Evolutionary conservation across 2,329 filamentous ascomycete genomes (phyloP), one percentile per base, ranked within the genome.

Genomic region (Lecanicillium sp.): DNA sequence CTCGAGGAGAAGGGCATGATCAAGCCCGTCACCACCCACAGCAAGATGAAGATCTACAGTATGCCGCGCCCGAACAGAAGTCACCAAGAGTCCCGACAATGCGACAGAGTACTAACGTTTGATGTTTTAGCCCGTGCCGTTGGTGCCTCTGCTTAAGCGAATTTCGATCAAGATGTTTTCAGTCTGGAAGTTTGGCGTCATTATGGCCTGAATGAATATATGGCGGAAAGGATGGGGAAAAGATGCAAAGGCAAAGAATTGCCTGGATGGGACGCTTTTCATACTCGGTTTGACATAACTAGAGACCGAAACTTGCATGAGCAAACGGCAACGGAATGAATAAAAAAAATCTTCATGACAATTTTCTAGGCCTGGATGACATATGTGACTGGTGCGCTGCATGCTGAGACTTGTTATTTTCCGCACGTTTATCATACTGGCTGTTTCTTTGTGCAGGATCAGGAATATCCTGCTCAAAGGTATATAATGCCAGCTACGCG

Each of bases 1-100:
- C 81, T 97, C 64, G 91, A 97, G 85, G 89, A 94, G 81, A 93
- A 90, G 83, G 93, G 91, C 65, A 82, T 89, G 74, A 98, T 98
- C 80, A 95, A 93, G 85, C 91, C 94, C 75, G 81, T 98, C 65
- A 89, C 97, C 60, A 83, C 82, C 61, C 94, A 98, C 83, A 91
- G 85, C 79, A 93, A 90, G 81, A 85, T 95, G 83, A 88, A 86
- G 81, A 95, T 98, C 79, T 98, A 96, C 87, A 98, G 78, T 81
- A 79, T 54, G 78, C 68, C 55, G 48, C 42, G 56, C 48, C 12
- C 24, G 15, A 17, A 21, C 26, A 15, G 26, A 4, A 4, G 2
- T 11, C 44, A 35, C 12, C n/a, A n/a, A 29, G 27, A 39, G 30
- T 43, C n/a, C 17, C 3, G 30, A 43, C 24, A 11, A 24, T 19